A percentile compares a stretch with the other conserved stretches of the same genome.
phyloP scores from a whole-genome alignment of 306 rosid species.

The Vicia faba region DNA sequence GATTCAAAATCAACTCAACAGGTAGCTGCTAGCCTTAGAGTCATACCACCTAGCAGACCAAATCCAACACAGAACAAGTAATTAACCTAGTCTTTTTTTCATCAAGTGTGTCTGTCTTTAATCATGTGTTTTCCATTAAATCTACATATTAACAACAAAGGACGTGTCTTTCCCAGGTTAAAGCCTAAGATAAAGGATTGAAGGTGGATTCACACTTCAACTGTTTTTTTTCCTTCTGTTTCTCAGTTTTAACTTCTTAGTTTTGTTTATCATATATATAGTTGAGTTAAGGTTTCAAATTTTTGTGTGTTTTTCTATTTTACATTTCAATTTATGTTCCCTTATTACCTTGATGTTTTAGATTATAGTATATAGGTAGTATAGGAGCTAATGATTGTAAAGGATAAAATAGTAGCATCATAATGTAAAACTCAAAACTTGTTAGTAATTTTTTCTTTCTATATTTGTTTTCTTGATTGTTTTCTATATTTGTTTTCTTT shows the following conservation, averaged over 20 bases:
- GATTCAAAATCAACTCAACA: conserved; percentile 32
- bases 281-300: conserved; percentile 32
- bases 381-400: conserved; percentile 42
- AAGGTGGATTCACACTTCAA: conserved; percentile 39
- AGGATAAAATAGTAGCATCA: conserved; percentile 25
- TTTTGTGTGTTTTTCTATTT: not conserved
- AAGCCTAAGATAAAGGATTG: conserved; percentile 53
- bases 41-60: conserved; percentile 75
- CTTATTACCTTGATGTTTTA: conserved; percentile 31
- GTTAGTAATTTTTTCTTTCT: not conserved
- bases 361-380: conserved; percentile 35
- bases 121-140: conserved; percentile 30
- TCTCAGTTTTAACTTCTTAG: conserved; percentile 22
- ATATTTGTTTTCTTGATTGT: not conserved
- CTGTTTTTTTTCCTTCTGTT: conserved; percentile 1
- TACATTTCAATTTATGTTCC: conserved; percentile 26
- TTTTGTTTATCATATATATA: conserved; percentile 21
- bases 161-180: conserved; percentile 47
- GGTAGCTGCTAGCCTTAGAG: conserved; percentile 58
- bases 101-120: conserved; percentile 4
- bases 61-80: conserved; percentile 92
- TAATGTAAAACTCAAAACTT: conserved; percentile 12
- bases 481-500: too few relatives aligned
- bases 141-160: conserved; percentile 31
- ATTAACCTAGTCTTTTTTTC: not conserved